Evolutionary conservation across 2,329 filamentous ascomycete genomes (phyloP), one percentile per base, ranked within the genome.

Genomic region (Trichoderma aggressivum): DNA sequence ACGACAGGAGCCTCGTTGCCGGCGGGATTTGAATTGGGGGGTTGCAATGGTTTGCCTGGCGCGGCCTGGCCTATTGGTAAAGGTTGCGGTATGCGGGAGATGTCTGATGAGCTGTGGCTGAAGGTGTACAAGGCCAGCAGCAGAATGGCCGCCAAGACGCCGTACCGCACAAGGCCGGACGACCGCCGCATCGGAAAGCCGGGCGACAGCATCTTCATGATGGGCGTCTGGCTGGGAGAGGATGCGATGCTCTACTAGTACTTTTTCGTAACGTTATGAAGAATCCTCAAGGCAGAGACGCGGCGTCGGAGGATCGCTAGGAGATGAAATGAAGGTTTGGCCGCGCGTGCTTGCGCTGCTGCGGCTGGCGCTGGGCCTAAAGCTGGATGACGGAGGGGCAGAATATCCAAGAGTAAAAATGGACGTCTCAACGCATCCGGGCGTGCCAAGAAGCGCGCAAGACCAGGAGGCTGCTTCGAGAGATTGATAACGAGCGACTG

Each of bases 91-190:
- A n/a, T 64, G 53, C 61, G 24, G 28, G 73, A 71, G 34, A 67
- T 36, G 43, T 74, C 72, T 71, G 70, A 71, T n/a, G 76, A 73
- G 43, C 74, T 74, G 34, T 62, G 70, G 71, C 70, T 75, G 30
- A 80, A 76, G 2, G 72, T 70, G 76, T 80, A 81, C 30, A 79
- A 73, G n/a, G 74, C 74, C 36, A 78, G 74, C 36, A 82, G 56
- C 18, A 85, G 53, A 47, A 84, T 68, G 47, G 78, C 62, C 67
- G 79, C 78, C n/a, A 83, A 75, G 50, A 84, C 71, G 32, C 78
- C 74, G 71, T 83, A 85, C 69, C 83, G 83, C 30, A 84, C 71
- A 69, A 84, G 78, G 74, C 84, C 81, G 63, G 83, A 83, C 10
- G 71, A 47, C 68, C 84, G 81, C 71, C 83, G 80, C 70, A 82